Evolutionary conservation across 2,329 filamentous ascomycete species (phyloP), one percentile per base, ranked within the genome.

Genomic region (Xylariaceae sp.): DNA sequence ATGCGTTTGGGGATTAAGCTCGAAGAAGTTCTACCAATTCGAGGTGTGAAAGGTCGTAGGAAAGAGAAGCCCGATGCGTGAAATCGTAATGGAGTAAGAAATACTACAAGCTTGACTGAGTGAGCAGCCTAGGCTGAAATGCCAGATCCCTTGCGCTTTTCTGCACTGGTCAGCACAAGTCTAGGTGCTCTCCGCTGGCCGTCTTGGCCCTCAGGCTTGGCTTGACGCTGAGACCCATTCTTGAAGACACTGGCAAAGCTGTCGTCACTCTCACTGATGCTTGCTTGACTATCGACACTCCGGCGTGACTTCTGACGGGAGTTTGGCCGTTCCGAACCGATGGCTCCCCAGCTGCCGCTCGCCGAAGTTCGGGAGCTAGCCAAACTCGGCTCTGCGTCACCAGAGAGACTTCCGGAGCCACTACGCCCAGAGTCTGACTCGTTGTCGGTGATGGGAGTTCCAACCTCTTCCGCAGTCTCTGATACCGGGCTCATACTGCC

Each of bases 401-500:
- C 89, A 47, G 87, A 89, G 56, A 95, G 79, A 71, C 89, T 95
- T 60, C 88, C 87, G 57, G 89, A 92, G 63, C 85, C 81, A 68
- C 89, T 89, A 65, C 82, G 82, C 51, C 83, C 85, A 44, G 81
- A 83, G 52, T 88, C 85, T 51, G 87, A 88, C 63, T 88, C 84
- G 60, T 94, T 89, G 65, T 93, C 90, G 36, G 82, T 83, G 48
- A 83, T 69, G 45, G 86, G 81, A 10, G 87, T 86, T 59, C 89
- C 87, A 51, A 84, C 71, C 58, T 84, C 77, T 62, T 87, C 83
- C 3, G 78, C 79, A 50, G 81, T 85, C 75, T 97, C 94, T 48
- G 91, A 97, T 51, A 93, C 88, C 12, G 94, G 93, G 66, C 89
- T 95, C 74, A 90, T 90, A 71, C 87, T 92, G 54, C 89, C 90